Percentiles rank a stretch among this genome's conserved stretches.
Conservation (phyloP, 306 rosid genomes). For the Geum urbanum region DNA sequence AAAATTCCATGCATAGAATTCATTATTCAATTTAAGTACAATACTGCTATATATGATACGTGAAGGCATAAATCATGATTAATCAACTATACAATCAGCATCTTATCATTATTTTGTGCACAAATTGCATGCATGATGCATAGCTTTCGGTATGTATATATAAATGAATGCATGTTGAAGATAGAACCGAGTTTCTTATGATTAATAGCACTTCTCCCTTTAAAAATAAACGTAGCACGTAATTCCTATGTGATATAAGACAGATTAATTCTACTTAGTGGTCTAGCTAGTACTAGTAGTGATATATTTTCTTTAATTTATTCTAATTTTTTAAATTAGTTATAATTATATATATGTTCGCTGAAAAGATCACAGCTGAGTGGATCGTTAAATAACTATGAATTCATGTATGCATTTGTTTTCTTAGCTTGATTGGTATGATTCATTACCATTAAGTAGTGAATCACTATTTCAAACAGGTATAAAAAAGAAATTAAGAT, state of each 20-base stretch:
- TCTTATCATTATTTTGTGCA: background rate
- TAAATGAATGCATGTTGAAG: background rate
- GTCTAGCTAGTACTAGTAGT: no score
- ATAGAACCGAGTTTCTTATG: background rate
- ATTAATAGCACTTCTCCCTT: background rate
- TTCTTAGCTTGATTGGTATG: background rate
- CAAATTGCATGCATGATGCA: background rate
- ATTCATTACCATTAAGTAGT: background rate
- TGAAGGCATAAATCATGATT: constrained; percentile 3
- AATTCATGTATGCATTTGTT: background rate
- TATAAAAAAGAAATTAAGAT: background rate
- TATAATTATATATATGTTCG: no score
- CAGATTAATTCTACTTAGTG: background rate
- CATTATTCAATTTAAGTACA: background rate
- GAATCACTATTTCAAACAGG: background rate
- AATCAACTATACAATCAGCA: background rate
- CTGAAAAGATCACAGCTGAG: background rate
- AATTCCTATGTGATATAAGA: background rate
- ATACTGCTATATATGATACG: background rate
- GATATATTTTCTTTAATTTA: background rate
- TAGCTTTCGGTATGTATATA: background rate
- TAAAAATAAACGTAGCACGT: no score
- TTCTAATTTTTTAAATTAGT: background rate
- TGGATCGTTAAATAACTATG: background rate
- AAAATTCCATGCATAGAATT: background rate